Conservation (phyloP, 805 yeast species). For the Tetrapisispora arboricola region DNA sequence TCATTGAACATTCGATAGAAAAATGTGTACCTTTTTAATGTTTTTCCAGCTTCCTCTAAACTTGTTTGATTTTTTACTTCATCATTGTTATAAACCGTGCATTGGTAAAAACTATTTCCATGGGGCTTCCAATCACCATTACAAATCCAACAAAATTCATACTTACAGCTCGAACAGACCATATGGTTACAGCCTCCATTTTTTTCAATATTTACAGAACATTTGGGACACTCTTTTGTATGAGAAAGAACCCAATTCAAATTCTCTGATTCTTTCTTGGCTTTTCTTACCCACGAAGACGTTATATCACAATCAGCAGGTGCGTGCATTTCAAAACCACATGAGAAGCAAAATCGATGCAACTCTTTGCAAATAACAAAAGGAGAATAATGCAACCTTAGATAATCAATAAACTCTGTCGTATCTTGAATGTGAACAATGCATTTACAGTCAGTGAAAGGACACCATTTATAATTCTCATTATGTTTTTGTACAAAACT, state of each 20-base stretch:
- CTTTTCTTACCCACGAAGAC: conserved; percentile 62
- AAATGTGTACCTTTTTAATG: conserved; percentile 54
- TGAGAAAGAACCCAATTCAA: conserved; percentile 77
- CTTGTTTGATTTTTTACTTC: conserved; percentile 21
- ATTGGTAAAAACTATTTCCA: conserved; percentile 51
- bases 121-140: conserved; percentile 65
- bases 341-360: conserved; percentile 70
- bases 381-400: conserved; percentile 36
- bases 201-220: conserved; percentile 73
- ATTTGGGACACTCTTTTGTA: conserved; percentile 80
- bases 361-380: conserved; percentile 55
- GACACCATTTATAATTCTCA: conserved; percentile 60
- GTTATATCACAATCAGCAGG: conserved; percentile 77
- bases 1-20: conserved; percentile 64
- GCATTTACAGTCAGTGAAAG: conserved; percentile 66
- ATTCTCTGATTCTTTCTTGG: conserved; percentile 82
- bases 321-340: conserved; percentile 65
- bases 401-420: conserved; percentile 19
- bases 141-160: conserved; percentile 94
- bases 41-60: conserved; percentile 30
- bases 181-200: conserved; percentile 97
- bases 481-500: conserved; percentile 43
- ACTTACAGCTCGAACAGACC: conserved; percentile 68
- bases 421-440: conserved; percentile 38
- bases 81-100: conserved; percentile 47